These are phyloP conservation scores for Acephala macrosclerotiorum DNA, from an alignment of 2,329 filamentous ascomycete species.

Conservation along the genomic window DNA sequence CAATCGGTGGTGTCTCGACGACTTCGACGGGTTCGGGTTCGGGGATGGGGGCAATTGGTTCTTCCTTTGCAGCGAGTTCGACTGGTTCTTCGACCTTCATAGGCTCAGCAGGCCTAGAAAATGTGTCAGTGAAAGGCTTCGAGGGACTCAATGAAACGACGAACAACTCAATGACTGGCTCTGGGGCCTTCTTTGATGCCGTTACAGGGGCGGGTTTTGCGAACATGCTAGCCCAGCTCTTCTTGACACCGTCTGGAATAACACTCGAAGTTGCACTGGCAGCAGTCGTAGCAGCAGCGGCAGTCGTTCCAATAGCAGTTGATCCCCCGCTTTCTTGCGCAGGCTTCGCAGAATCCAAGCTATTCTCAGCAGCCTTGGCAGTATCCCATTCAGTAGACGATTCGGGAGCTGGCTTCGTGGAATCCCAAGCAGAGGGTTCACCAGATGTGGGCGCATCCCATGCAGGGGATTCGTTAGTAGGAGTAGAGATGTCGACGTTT, in stretches of 20 bases:
- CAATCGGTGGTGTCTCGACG: constrained; percentile 37
- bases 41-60: constrained; percentile 44
- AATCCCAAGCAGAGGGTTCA: constrained; percentile 49
- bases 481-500: constrained; percentile 64
- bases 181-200: constrained; percentile 58
- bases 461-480: constrained; percentile 72
- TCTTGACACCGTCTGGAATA: constrained; percentile 51
- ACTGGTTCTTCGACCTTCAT: constrained; percentile 54
- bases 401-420: constrained; percentile 47
- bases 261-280: constrained; percentile 46
- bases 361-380: constrained; percentile 28
- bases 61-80: constrained; percentile 53
- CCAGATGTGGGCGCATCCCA: constrained; percentile 59
- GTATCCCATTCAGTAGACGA: constrained; percentile 36
- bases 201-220: constrained; percentile 61
- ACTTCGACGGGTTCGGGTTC: constrained; percentile 50
- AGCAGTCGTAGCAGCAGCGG: constrained; percentile 49
- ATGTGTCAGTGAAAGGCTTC: constrained; percentile 31
- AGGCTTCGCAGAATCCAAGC: constrained; percentile 31
- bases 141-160: constrained; percentile 28
- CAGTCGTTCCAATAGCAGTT: constrained; percentile 46
- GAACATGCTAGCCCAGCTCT: constrained; percentile 81
- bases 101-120: constrained; percentile 39
- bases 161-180: constrained; percentile 44
- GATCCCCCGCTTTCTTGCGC: constrained; percentile 38